phyloP scores from a whole-genome alignment of 768 basidiomycete species.

The Megacollybia marginata region DNA sequence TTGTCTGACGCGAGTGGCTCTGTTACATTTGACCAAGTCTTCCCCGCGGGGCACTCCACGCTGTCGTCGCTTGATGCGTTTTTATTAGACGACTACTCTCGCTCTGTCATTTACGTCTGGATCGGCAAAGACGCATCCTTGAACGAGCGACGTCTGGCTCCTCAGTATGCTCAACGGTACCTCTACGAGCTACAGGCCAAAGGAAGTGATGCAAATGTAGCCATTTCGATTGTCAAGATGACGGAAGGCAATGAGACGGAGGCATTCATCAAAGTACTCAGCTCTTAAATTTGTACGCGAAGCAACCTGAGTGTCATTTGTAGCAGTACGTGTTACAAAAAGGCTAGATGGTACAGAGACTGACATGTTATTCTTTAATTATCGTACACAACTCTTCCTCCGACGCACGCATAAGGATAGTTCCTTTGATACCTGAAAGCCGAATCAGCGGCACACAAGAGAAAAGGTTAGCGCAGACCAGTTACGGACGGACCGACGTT shows the following conservation, averaged over 20 bases:
- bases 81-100: slow-evolving; percentile 33
- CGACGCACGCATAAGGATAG: slow-evolving; percentile 86
- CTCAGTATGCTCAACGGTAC: slow-evolving; percentile 51
- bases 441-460: too few relatives aligned
- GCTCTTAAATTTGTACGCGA: neutral
- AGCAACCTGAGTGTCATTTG: neutral
- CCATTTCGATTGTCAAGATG: slow-evolving; percentile 44
- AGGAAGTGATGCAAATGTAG: slow-evolving; percentile 15
- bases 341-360: neutral
- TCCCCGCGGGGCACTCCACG: slow-evolving; percentile 19
- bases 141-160: slow-evolving; percentile 39
- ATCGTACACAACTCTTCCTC: slow-evolving; percentile 56
- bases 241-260: slow-evolving; percentile 45
- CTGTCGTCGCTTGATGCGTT: slow-evolving; percentile 45
- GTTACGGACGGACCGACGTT: slow-evolving; percentile 73
- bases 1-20: slow-evolving; percentile 40
- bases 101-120: slow-evolving; percentile 51
- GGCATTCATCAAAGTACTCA: slow-evolving; percentile 31
- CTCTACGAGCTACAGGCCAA: slow-evolving; percentile 29
- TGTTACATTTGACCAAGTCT: slow-evolving; percentile 28
- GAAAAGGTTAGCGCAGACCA: slow-evolving; percentile 28
- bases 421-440: slow-evolving; percentile 59
- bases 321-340: neutral
- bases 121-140: slow-evolving; percentile 42
- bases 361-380: slow-evolving; percentile 6